Evolutionary conservation across 164 flowering plant genomes (phyloP), one percentile per base, ranked within the genome.

Genomic region (Piper longum): DNA sequence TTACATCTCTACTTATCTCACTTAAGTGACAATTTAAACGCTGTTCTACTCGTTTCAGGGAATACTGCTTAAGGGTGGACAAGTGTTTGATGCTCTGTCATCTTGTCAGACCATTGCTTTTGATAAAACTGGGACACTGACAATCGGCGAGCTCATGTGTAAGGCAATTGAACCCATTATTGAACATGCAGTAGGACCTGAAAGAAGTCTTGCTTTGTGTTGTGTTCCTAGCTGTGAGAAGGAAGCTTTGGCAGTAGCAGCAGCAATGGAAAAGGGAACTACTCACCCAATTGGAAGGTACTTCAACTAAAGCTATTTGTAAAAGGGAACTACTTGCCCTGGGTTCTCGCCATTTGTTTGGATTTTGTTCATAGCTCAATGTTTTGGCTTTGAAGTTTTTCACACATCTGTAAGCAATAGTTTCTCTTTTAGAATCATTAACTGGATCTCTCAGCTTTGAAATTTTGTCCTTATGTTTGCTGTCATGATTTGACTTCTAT

Each of bases 201-300:
- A 67, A 56, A 69, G 62, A 63, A 62, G 77, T 54, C 43, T 64
- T 59, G 63, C 70, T 57, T 77, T 86, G 17, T 93, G 98, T 70
- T 93, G 99, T 74, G 67, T 77, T 48, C 99, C 99, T 41, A 84
- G 66, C 66, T 93, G 99, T 85, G 97, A 93, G 68, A 83, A 81
- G 70, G 97, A 90, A 80, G 99, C 99, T 68, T 91, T 93, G 64
- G 99, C 99, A 60, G 91, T 93, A 36, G 99, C 99, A 64, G 93
- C 99, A 71, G 99, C 99, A 13, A 90, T 93, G 97, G 99, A 93
- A 64, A 91, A 87, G 79, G 99, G 97, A 62, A 93, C 96, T 45
- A 93, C 99, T 68, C 99, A 93, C 62, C 99, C 99, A n/a, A 93
- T 93, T 75, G 99, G 99, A 81, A 93, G 99, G 99, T 93, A 80